These are phyloP conservation scores for Dendrocalamus sinicus DNA, from an alignment of 176 grass and related monocot genomes.

Conservation along the genomic window DNA sequence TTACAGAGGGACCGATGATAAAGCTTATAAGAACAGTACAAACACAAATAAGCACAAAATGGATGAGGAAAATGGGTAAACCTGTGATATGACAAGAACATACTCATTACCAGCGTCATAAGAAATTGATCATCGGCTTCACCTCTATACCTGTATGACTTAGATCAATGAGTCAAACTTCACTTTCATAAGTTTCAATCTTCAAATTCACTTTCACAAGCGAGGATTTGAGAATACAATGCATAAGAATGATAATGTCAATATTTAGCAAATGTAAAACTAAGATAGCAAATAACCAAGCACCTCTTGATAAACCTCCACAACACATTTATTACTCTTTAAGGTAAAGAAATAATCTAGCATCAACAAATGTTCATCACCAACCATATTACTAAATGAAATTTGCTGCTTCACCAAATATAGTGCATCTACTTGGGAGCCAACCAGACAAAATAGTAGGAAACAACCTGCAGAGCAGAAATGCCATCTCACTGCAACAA, in stretches of 20 bases:
- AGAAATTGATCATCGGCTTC: slow-evolving; percentile 70
- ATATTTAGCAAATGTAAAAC: not conserved
- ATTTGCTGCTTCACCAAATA: slow-evolving; percentile 9
- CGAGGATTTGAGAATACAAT: not conserved
- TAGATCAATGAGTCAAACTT: not conserved
- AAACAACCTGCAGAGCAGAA: not conserved
- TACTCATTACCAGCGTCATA: slow-evolving; percentile 48
- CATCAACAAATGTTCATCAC: not conserved
- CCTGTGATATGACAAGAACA: slow-evolving; percentile 82
- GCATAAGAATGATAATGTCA: not conserved
- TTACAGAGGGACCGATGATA: not conserved
- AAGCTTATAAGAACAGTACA: not conserved
- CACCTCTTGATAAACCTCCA: not conserved
- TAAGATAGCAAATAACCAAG: not conserved
- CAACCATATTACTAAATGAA: not conserved
- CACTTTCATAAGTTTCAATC: not conserved
- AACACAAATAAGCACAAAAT: not conserved
- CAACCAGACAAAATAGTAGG: not conserved
- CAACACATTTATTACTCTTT: not conserved
- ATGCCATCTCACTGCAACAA: not conserved
- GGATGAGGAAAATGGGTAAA: slow-evolving; percentile 2
- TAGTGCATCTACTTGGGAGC: not conserved
- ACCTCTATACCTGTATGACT: slow-evolving; percentile 72
- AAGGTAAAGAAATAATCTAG: not conserved
- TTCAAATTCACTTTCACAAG: not conserved